Percentiles rank a stretch among this genome's conserved stretches.
Evolutionary conservation across 805 yeast genomes (phyloP).

Genomic region (Maudiozyma turicensis): DNA sequence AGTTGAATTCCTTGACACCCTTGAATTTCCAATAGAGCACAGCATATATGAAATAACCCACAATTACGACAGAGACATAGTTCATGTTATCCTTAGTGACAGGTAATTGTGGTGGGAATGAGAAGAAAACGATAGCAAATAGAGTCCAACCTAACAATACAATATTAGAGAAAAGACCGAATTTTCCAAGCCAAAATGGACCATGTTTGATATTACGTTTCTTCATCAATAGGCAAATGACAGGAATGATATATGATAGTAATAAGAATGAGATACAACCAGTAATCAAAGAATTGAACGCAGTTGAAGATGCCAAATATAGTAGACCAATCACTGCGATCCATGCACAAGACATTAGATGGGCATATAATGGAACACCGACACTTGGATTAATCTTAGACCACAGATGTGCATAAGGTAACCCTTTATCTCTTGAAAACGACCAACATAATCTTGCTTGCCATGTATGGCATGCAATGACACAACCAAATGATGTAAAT

Average conservation of each 20-base stretch:
- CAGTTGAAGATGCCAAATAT: constrained; percentile 57
- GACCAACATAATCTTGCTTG: constrained; percentile 67
- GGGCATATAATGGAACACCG: constrained; percentile 56
- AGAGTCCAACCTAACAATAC: constrained; percentile 48
- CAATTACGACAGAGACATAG: constrained; percentile 50
- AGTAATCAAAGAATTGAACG: constrained; percentile 55
- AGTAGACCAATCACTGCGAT: constrained; percentile 48
- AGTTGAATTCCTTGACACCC: constrained; percentile 29
- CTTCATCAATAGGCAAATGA: constrained; percentile 37
- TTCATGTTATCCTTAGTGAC: constrained; percentile 56
- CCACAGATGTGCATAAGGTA: constrained; percentile 50
- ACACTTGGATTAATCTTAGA: constrained; percentile 40
- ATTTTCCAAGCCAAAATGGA: constrained; percentile 55
- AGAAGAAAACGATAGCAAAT: constrained; percentile 51
- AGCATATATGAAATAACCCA: constrained; percentile 36
- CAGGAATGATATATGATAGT: constrained; percentile 51
- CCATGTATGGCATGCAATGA: constrained; percentile 61
- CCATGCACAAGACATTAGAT: constrained; percentile 44
- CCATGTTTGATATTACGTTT: constrained; percentile 42
- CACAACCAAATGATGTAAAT: constrained; percentile 52
- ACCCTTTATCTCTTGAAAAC: constrained; percentile 59
- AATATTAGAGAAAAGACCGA: constrained; percentile 43
- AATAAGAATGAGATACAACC: constrained; percentile 55
- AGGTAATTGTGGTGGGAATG: constrained; percentile 57
- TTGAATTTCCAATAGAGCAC: constrained; percentile 44